Evolutionary conservation across 129 eudicot genomes (phyloP), one percentile per base, ranked within the genome.

Genomic region (Erigeron canadensis): DNA sequence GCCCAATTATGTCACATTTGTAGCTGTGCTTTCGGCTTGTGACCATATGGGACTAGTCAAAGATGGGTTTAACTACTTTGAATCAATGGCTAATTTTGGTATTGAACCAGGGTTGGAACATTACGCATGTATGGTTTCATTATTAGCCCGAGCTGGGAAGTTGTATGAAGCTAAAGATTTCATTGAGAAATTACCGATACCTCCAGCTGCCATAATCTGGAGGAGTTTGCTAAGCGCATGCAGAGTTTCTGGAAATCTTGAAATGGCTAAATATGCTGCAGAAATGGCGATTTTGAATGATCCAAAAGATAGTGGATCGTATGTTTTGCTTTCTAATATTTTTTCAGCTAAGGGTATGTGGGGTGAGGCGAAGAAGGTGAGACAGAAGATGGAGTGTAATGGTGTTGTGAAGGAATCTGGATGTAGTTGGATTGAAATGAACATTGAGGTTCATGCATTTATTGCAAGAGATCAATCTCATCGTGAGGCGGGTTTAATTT

Each of bases 11-110:
- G 85, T 86, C 61, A 86, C 90, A 0, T 86, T 84, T 79, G 80
- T 87, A 38, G 90, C 79, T 4, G 83, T 89, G 39, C 90, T 89
- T n/a, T 84, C 94, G 15, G 93, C 96, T n/a, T 89, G 96, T 74
- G 84, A 71, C 75, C 93, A 89, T 58, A 83, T 71, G 60, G 96
- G 93, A 65, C 77, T 89, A 21, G 83, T 89, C 5, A 81, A 84
- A 70, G 82, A 75, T 23, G 96, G 90, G 45, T 82, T 80, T 16
- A 23, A 39, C 65, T 69, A 75, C 70, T 89, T 86, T 34, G 22
- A 78, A 28, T 68, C 80, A 42, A 89, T 89, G 96, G 40, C 56
- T 57, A 74, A n/a, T 8, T 82, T 63, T 16, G 90, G 96, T 47
- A 75, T 89, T 10, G 81, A 86, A 76, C 96, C 93, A 18, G 90